Evolutionary conservation across 192 early-diverging fungal species (phyloP), one percentile per base, ranked within the genome.

Genomic region (Coemansia sp.): DNA sequence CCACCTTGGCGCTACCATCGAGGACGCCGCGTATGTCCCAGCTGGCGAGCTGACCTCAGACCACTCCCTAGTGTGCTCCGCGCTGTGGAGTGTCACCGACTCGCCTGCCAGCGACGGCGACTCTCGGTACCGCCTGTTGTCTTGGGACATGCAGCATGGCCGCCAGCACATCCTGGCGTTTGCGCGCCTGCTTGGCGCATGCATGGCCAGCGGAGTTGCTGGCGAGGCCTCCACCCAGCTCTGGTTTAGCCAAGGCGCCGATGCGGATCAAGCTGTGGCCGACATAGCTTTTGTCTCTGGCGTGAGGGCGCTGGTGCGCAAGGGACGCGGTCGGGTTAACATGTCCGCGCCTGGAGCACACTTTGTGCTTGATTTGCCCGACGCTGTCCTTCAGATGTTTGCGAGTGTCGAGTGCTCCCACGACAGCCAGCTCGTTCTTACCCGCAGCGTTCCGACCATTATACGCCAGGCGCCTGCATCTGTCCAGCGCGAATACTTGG

Each of bases 401-500:
- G 24, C 32, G 8, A 25, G 19, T 15, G 43, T 39, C 17, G 68
- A 27, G 39, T 32, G 64, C 38, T 8, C 36, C 0, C 25, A 7
- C 9, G 37, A 49, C 7, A 40, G 35, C 36, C 12, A 14, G 10
- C 6, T 6, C 8, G 47, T 37, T 10, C 17, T 29, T 27, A 40
- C n/a, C 12, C 64, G 54, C 12, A 42, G 14, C 17, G 56, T 49
- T 1, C 62, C 59, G 2, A 31, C 14, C 6, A 37, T 10, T 8
- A 58, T 81, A 32, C 24, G 29, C 4, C 22, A 45, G 22, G 78
- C 78, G 1, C 78, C 78, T 1, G 36, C 14, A 12, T 74, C 78
- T 2, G 82, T 84, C 39, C 73, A 71, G 68, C 77, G 82, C 57
- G 82, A 84, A 62, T 84, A 71, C 29, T 53, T 84, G 15, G 82